phyloP scores from a whole-genome alignment of 148 eudicot species.

The Diospyros lotus region DNA sequence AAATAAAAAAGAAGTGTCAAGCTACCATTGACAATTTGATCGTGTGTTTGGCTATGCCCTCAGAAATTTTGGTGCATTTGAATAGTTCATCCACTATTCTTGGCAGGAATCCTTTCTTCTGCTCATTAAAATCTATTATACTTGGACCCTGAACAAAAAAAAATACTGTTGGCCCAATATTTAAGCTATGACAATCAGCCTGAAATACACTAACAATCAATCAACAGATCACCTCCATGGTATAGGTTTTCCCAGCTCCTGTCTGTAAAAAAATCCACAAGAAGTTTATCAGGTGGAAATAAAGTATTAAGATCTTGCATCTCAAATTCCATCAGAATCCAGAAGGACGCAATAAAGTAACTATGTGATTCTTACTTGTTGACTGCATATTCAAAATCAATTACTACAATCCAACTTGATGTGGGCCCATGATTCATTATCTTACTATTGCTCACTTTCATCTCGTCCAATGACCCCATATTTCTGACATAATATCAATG shows the following conservation, averaged over 20 bases:
- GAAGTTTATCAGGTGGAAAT: constrained; percentile 7
- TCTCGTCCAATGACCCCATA: neutral
- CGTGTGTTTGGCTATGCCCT: constrained; percentile 35
- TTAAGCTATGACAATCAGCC: neutral
- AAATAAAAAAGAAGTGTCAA: neutral
- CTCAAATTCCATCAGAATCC: neutral
- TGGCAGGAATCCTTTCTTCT: constrained; percentile 72
- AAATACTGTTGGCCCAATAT: constrained; percentile 4
- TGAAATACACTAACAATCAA: neutral
- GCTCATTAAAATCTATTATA: constrained; percentile 49
- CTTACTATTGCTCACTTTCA: neutral
- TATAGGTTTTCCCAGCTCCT: constrained; percentile 95
- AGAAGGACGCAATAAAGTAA: neutral
- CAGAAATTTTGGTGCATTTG: constrained; percentile 32
- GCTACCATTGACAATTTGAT: constrained; percentile 81
- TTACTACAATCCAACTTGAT: neutral
- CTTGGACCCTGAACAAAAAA: constrained; percentile 58
- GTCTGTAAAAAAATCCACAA: constrained; percentile 47
- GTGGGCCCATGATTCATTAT: neutral
- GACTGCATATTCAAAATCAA: constrained; percentile 4
- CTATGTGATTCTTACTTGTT: neutral
- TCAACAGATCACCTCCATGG: constrained; percentile 71
- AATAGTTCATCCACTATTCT: constrained; percentile 81
- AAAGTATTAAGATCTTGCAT: neutral
- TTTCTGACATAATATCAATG: neutral